These are phyloP conservation scores for Colletotrichum brevisporum DNA, from an alignment of 2,329 filamentous ascomycete species.

Conservation along the genomic window DNA sequence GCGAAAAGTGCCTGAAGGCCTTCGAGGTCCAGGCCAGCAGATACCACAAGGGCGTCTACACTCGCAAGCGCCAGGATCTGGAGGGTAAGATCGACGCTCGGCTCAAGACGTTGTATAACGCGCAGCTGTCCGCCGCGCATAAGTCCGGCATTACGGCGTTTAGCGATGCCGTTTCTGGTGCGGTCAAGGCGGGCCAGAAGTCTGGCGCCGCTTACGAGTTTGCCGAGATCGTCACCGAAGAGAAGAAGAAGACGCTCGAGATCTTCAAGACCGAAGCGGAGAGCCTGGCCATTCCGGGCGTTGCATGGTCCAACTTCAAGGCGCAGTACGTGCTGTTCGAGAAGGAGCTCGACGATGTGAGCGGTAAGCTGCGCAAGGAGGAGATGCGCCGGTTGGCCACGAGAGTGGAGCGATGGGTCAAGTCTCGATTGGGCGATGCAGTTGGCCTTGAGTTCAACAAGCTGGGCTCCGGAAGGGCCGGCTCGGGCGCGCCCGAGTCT, in stretches of 20 bases:
- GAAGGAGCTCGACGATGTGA: conserved; percentile 93
- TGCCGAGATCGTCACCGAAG: conserved; percentile 88
- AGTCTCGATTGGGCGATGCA: conserved; percentile 87
- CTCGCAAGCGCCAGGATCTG: conserved; percentile 86
- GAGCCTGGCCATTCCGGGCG: conserved; percentile 81
- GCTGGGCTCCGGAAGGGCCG: conserved; percentile 88
- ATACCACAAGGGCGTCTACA: conserved; percentile 97
- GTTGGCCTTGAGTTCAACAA: conserved; percentile 97
- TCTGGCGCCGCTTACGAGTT: conserved; percentile 94
- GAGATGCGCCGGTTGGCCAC: conserved; percentile 95
- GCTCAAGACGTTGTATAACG: conserved; percentile 88
- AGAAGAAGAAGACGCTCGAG: conserved; percentile 82
- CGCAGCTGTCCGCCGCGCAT: conserved; percentile 90
- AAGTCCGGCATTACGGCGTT: conserved; percentile 89
- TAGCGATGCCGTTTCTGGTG: conserved; percentile 85
- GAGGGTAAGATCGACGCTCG: conserved; percentile 90
- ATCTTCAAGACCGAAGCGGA: conserved; percentile 83
- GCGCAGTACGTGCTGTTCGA: conserved; percentile 85
- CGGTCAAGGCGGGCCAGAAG: conserved; percentile 94
- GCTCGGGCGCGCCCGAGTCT: conserved; percentile 83
- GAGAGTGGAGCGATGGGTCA: conserved; percentile 94
- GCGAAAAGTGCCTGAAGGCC: conserved; percentile 80
- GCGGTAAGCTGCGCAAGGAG: conserved; percentile 86
- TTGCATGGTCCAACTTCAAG: conserved; percentile 89
- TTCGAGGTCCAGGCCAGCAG: conserved; percentile 93